Base-by-base conservation (phyloP, 2,329 filamentous ascomycete species). In the Piedraia hortae region DNA sequence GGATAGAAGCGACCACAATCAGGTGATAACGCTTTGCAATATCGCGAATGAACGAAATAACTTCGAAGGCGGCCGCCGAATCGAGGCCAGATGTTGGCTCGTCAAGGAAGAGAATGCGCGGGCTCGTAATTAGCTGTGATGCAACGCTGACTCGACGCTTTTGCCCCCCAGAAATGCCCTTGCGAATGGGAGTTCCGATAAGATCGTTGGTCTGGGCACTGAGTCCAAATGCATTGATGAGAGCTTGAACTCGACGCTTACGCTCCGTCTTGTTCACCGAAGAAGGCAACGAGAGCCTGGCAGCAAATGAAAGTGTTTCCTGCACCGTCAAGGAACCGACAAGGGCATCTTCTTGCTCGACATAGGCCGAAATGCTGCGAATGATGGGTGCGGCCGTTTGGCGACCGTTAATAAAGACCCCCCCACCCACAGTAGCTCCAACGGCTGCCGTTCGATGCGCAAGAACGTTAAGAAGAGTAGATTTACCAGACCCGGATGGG, bases 51-150 rank as follows among this genome's bases (percentile, higher is more conserved):
- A 82, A 1, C 78, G 89, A 45, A 90, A 17, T 17, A 7, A 17
- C 16, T 17, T 17, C 16, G 16, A 7, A 17, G 16, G 7, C 10
- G 7, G 10, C 7, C 7, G 16, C 78, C 38, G 66, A 75, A 46
- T 91, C 82, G 10, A 91, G 63, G 53, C 82, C 82, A 13, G 78
- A 90, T 3, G 80, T 91, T 8, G 82, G 82, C 46, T 93, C 82
- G 36, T 93, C 82, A 18, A 91, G 63, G 51, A 91, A 91, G 28
- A 91, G 57, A 23, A 91, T 56, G 17, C 74, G 67, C 4, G 82
- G 82, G 50, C 85, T 90, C 4, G 82, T 82, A 18, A 77, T 80
- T 12, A 93, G 59, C 43, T 93, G 82, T n/a, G 91, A 80, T 46
- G 77, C 82, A 30, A 93, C 90, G 0, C 80, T 91, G 4, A 91